These are phyloP conservation scores for Paramecium tetraurelia DNA, from an alignment of 73 alveolate species.

Conservation along the genomic window DNA sequence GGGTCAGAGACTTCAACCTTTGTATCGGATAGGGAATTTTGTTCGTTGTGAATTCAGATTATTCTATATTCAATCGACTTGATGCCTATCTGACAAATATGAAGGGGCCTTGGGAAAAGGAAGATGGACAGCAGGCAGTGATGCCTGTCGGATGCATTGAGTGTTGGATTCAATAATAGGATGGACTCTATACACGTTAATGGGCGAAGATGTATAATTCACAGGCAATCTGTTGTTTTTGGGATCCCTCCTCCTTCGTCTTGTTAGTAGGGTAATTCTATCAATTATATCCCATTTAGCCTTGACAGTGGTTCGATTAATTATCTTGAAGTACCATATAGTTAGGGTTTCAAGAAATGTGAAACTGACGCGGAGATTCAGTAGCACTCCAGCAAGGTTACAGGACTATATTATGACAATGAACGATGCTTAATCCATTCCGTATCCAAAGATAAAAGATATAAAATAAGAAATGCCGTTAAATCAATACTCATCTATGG, in stretches of 20 bases:
- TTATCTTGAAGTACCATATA: slow-evolving; percentile 35
- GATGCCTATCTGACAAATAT: slow-evolving; percentile 61
- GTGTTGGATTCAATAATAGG: slow-evolving; percentile 29
- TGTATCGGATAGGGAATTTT: slow-evolving; percentile 49
- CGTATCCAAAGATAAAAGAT: background rate
- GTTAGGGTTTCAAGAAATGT: slow-evolving; percentile 35
- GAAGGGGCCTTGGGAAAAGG: slow-evolving; percentile 66
- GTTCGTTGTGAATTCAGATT: slow-evolving; percentile 53
- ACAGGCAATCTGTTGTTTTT: slow-evolving; percentile 50
- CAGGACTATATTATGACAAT: slow-evolving; percentile 50
- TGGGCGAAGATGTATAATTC: slow-evolving; percentile 58
- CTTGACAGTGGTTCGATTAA: slow-evolving; percentile 61
- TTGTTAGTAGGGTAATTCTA: slow-evolving; percentile 51
- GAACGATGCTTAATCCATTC: slow-evolving; percentile 36
- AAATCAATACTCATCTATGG: background rate
- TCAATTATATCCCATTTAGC: background rate
- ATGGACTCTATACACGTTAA: slow-evolving; percentile 31
- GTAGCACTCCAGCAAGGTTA: slow-evolving; percentile 40
- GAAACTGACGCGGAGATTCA: slow-evolving; percentile 18
- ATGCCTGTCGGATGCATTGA: slow-evolving; percentile 59
- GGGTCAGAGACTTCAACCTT: slow-evolving; percentile 41
- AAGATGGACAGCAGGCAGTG: slow-evolving; percentile 34
- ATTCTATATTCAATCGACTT: slow-evolving; percentile 39
- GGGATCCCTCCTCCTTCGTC: slow-evolving; percentile 57
- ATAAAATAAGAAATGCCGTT: slow-evolving; percentile 14